Conservation (phyloP, 352 stramenopile species). For the Pythium rishiriense region DNA sequence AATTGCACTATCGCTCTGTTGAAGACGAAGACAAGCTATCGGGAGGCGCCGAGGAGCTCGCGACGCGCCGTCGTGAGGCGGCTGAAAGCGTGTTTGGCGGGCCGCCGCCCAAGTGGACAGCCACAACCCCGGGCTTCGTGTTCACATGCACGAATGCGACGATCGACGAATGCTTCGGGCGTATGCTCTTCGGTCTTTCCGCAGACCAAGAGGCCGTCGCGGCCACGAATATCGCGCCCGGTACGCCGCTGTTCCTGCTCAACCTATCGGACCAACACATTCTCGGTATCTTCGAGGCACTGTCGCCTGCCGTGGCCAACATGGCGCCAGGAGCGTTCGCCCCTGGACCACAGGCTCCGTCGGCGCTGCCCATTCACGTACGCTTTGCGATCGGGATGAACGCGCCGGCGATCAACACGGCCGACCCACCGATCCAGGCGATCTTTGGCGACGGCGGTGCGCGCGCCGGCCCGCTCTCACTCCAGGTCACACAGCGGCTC, state of each 20-base stretch:
- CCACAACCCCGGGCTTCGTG: conserved; percentile 69
- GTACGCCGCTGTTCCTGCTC: conserved; percentile 82
- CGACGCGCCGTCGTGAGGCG: conserved; percentile 63
- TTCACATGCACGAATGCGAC: conserved; percentile 76
- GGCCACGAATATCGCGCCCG: conserved; percentile 61
- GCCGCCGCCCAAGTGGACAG: conserved; percentile 47
- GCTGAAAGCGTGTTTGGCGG: conserved; percentile 67
- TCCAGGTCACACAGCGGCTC: conserved; percentile 67
- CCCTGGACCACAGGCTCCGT: conserved; percentile 50
- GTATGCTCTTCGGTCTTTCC: conserved; percentile 78
- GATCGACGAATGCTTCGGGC: conserved; percentile 89
- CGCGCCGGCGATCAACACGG: conserved; percentile 64
- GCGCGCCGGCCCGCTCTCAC: conserved; percentile 56
- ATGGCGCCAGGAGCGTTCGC: conserved; percentile 82
- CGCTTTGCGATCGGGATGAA: conserved; percentile 73
- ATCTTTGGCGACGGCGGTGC: conserved; percentile 64
- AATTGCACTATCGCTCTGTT: conserved; percentile 80
- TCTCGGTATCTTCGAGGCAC: conserved; percentile 83
- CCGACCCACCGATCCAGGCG: conserved; percentile 73
- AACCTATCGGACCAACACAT: conserved; percentile 86
- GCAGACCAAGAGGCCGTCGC: conserved; percentile 74
- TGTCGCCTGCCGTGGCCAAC: conserved; percentile 69
- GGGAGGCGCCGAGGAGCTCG: conserved; percentile 75
- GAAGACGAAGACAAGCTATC: conserved; percentile 78
- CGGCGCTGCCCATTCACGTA: conserved; percentile 72